Conservation (phyloP, 163 green algal genomes). For the Scenedesmus sp. region DNA sequence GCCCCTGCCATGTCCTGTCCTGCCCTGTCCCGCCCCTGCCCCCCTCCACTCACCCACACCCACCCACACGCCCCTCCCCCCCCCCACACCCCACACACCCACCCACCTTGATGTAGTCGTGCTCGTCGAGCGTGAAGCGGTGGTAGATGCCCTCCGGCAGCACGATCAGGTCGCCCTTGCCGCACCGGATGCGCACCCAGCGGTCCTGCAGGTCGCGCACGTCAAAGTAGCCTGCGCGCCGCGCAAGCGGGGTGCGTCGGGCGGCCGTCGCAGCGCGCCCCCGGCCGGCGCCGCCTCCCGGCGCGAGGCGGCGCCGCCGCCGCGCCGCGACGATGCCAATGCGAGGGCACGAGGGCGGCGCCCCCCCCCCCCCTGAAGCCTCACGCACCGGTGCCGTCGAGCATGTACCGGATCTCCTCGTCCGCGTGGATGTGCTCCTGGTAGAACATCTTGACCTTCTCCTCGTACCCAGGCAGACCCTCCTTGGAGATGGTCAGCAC, state of each 20-base stretch:
- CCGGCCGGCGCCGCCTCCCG: too few relatives aligned
- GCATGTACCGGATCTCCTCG: constrained; percentile 83
- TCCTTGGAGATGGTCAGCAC: constrained; percentile 79
- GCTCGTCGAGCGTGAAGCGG: constrained; percentile 91
- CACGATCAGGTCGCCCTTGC: constrained; percentile 90
- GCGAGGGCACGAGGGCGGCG: too few relatives aligned
- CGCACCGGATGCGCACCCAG: constrained; percentile 83
- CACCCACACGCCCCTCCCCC: too few relatives aligned
- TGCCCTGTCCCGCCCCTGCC: too few relatives aligned
- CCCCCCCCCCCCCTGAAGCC: constrained; percentile 1
- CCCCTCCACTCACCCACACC: too few relatives aligned
- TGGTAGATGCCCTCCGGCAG: constrained; percentile 98
- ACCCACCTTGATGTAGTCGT: constrained; percentile 91
- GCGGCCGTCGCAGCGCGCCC: too few relatives aligned
- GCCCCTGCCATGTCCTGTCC: too few relatives aligned
- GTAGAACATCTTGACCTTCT: constrained; percentile 91
- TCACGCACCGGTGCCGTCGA: constrained; percentile 87
- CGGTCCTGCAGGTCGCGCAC: constrained; percentile 88
- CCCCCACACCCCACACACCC: too few relatives aligned
- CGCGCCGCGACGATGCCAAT: too few relatives aligned
- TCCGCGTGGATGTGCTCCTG: constrained; percentile 91
- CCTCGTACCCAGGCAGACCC: constrained; percentile 88
- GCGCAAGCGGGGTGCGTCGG: too few relatives aligned
- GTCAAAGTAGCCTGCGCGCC: constrained; percentile 93
- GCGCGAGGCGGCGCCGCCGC: too few relatives aligned